These are phyloP conservation scores for Recurvomyces mirabilis DNA, from an alignment of 495 filamentous ascomycete species.

Conservation along the genomic window DNA sequence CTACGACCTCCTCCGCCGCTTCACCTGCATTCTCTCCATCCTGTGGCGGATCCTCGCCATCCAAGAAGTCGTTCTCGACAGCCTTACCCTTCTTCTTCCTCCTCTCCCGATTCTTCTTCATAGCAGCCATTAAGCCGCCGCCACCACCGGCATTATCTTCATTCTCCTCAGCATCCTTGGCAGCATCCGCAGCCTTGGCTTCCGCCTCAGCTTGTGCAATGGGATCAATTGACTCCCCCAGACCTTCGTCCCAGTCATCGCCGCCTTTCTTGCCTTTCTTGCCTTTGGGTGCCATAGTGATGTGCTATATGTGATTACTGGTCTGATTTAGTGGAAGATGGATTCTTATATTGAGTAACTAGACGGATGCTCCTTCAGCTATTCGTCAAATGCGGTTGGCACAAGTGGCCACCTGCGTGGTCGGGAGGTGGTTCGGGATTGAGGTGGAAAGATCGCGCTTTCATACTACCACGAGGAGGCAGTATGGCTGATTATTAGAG, in stretches of 20 bases:
- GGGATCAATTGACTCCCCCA: conserved; percentile 55
- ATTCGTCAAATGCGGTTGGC: conserved; percentile 11
- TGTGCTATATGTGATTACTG: too few relatives aligned
- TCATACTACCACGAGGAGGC: conserved; percentile 20
- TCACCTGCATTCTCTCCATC: conserved; percentile 26
- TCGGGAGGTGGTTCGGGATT: conserved; percentile 22
- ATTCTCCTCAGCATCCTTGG: conserved; percentile 37
- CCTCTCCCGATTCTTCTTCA: conserved; percentile 83
- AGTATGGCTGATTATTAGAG: conserved; percentile 10
- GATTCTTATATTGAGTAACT: too few relatives aligned
- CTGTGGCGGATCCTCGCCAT: conserved; percentile 51
- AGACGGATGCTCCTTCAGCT: conserved; percentile 10
- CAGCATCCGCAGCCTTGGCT: conserved; percentile 27
- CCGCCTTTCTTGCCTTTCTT: conserved; percentile 73
- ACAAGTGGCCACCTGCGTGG: neutral
- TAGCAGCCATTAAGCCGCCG: conserved; percentile 69
- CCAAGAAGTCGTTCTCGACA: conserved; percentile 54
- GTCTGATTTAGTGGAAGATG: too few relatives aligned
- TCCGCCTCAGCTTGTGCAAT: conserved; percentile 38
- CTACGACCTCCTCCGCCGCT: conserved; percentile 20
- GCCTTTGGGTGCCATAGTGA: conserved; percentile 82
- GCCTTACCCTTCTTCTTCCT: conserved; percentile 81
- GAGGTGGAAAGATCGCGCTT: conserved; percentile 12
- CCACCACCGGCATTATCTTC: conserved; percentile 44
- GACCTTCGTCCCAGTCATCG: conserved; percentile 94